A percentile compares a stretch with the other conserved stretches of the same genome.
phyloP scores from a whole-genome alignment of 768 basidiomycete genomes.

The Sistotremastrum suecicum region DNA sequence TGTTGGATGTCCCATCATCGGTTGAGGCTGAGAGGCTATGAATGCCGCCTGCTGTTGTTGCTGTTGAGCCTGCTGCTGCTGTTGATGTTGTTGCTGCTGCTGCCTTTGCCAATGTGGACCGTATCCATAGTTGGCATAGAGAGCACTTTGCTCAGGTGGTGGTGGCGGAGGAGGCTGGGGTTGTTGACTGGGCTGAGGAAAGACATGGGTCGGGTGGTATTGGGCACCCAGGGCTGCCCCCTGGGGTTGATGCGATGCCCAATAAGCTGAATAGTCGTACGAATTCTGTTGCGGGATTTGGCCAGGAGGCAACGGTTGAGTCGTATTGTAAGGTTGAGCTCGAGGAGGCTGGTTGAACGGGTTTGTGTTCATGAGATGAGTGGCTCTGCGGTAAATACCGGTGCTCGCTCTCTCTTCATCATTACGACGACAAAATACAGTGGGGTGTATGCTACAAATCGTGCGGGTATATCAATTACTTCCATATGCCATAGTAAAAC shows the following conservation, averaged over 20 bases:
- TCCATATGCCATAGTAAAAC: no score
- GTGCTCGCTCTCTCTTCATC: no score
- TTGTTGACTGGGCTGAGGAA: slow-evolving; percentile 28
- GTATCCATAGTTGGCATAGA: slow-evolving; percentile 90
- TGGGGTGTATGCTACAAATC: no score
- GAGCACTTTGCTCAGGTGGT: slow-evolving; percentile 63
- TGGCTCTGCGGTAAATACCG: no score
- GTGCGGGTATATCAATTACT: no score
- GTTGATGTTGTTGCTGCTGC: slow-evolving; percentile 20
- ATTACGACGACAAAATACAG: no score
- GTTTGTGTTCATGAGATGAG: slow-evolving; percentile 60
- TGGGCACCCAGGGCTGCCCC: slow-evolving; percentile 29
- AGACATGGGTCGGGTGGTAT: slow-evolving; percentile 55
- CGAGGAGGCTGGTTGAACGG: slow-evolving; percentile 60
- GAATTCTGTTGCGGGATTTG: slow-evolving; percentile 45
- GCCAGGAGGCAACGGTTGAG: slow-evolving; percentile 68
- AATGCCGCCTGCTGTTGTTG: slow-evolving; percentile 34
- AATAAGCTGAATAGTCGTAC: slow-evolving; percentile 68
- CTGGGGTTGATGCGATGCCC: slow-evolving; percentile 47
- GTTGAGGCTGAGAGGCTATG: slow-evolving; percentile 34
- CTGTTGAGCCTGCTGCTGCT: slow-evolving; percentile 45
- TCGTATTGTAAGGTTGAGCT: slow-evolving; percentile 60
- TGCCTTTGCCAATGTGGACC: slow-evolving; percentile 45
- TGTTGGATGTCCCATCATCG: slow-evolving; percentile 38
- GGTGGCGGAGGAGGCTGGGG: slow-evolving; percentile 38